Base-by-base conservation (phyloP, 179 eudicot species). In the Silene noctiflora region DNA sequence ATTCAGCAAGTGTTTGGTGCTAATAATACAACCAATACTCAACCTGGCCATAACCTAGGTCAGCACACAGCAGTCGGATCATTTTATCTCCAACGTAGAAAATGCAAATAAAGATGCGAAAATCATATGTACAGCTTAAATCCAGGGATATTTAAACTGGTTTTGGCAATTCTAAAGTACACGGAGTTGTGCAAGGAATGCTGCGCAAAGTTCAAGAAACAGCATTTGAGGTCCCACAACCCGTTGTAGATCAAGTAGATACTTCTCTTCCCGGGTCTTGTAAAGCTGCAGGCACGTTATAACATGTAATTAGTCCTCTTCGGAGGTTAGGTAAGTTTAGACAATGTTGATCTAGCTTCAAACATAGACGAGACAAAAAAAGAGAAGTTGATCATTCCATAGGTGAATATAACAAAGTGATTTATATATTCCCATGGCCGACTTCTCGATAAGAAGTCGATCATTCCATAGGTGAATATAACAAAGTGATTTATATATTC, bases 171-270 rank as follows among this genome's bases (percentile, higher is more conserved):
- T 61, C 84, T 85, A 91, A 51, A 93, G 90, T 66, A 90, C 98
- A 12, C 90, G 90, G 63, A 91, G 93, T 84, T 91, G 96, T 72
- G 98, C 88, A n/a, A 94, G 97, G 81, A 94, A 89, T 10, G 94
- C 93, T 25, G 98, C 96, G 69, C 97, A 91, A n/a, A 94, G 89
- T 69, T 94, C 98, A 35, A 94, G 91, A 84, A 94, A 94, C 69
- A 94, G 85, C 78, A 94, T 87, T 64, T 89, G 97, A 0, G 98
- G 92, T 9, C 98, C 98, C 55, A 86, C 85, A 70, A 91, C 86
- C 77, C 94, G 85, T 76, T 94, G 98, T 46, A 94, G 87, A 84
- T 94, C 98, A 22, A 94, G 93, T 80, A 94, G 81, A 83, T 94
- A 94, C 86, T 88, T 91, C 69, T 94, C 94, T 58, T 91, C 98